phyloP scores from a whole-genome alignment of 495 filamentous ascomycete species.

The Trichoderma parareesei region DNA sequence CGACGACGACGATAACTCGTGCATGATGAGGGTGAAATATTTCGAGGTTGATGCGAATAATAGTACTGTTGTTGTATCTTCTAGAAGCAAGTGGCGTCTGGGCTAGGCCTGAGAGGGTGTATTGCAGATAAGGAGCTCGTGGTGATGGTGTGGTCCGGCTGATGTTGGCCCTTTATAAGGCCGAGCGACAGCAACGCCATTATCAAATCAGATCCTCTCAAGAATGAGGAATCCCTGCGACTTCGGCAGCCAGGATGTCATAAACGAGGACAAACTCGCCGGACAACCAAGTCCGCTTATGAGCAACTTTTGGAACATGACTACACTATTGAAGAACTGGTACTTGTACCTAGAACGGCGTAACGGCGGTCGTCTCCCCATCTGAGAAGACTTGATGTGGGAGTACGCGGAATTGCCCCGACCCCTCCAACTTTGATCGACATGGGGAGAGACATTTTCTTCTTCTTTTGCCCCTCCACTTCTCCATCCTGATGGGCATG shows the following conservation, averaged over 20 bases:
- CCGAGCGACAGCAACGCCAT: not conserved
- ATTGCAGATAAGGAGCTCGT: not conserved
- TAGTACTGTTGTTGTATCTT: not conserved
- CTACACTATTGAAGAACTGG: not conserved
- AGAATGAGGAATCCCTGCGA: not conserved
- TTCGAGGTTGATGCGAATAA: no score
- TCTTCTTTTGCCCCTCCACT: not conserved
- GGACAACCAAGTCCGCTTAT: no score
- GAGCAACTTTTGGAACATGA: not conserved
- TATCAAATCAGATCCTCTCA: not conserved
- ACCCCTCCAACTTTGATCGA: conserved; percentile 7
- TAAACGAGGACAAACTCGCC: not conserved
- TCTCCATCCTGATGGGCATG: not conserved
- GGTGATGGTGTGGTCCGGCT: conserved; percentile 5
- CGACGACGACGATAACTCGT: no score
- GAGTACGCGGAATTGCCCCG: not conserved
- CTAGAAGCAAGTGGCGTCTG: not conserved
- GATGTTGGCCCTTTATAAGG: not conserved
- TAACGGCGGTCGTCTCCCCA: not conserved
- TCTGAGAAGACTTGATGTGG: not conserved
- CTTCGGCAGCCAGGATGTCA: not conserved
- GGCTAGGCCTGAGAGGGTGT: not conserved
- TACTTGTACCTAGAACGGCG: not conserved
- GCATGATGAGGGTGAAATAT: no score
- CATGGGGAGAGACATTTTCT: not conserved